A percentile compares a stretch with the other conserved stretches of the same genome.
These are phyloP conservation scores for Salvia miltiorrhiza DNA, from an alignment of 257 asterid species.

Conservation along the genomic window DNA sequence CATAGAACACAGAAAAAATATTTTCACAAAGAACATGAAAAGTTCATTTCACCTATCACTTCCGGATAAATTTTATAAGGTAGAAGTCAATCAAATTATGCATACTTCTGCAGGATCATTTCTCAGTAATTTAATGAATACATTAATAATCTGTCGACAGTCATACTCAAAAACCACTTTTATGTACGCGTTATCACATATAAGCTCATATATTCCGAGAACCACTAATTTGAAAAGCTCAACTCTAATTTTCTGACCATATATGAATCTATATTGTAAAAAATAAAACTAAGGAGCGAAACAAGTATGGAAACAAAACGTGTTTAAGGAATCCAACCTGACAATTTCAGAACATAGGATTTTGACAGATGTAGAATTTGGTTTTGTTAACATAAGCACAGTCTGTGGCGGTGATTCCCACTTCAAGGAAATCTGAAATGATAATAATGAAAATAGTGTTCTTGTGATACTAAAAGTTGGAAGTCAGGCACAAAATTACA, in stretches of 20 bases:
- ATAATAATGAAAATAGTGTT: slow-evolving; percentile 5
- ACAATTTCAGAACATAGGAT: slow-evolving; percentile 71
- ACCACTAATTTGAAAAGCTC: neutral
- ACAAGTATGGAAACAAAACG: slow-evolving; percentile 35
- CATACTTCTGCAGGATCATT: neutral
- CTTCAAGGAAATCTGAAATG: slow-evolving; percentile 73
- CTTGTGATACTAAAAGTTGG: neutral
- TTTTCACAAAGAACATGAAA: neutral
- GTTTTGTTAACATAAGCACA: slow-evolving; percentile 81
- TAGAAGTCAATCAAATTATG: neutral
- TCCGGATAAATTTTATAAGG: neutral
- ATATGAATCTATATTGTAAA: neutral
- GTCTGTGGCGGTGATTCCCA: slow-evolving; percentile 93
- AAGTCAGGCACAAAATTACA: neutral
- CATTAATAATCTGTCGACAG: neutral
- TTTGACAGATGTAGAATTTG: slow-evolving; percentile 72
- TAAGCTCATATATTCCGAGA: neutral
- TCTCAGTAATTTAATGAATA: neutral
- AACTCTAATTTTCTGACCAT: neutral
- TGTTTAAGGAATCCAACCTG: slow-evolving; percentile 46
- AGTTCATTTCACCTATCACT: neutral
- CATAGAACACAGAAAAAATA: neutral
- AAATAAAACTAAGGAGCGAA: neutral
- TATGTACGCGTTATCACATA: neutral
- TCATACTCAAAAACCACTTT: neutral